Evolutionary conservation across 2,329 filamentous ascomycete genomes (phyloP).

Genomic region (Claviceps sp.): DNA sequence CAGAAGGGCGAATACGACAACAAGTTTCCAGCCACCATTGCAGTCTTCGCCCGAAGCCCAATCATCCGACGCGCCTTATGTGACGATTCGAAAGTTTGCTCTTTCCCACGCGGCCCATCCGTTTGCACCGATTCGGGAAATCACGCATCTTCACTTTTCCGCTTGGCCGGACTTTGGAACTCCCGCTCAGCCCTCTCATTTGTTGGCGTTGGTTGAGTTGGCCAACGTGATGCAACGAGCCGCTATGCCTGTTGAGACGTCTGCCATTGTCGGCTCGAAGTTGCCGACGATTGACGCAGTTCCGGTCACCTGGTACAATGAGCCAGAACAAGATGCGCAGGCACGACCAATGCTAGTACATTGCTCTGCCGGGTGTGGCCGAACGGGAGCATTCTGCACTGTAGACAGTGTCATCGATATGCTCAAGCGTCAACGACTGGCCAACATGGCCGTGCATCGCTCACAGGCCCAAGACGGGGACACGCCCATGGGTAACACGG

Average conservation of each 20-base stretch:
- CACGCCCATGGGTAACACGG: conserved; percentile 27
- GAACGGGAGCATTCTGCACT: conserved; percentile 92
- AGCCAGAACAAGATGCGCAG: conserved; percentile 40
- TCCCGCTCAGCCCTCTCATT: conserved; percentile 74
- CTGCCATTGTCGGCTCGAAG: conserved; percentile 20
- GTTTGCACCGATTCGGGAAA: conserved; percentile 76
- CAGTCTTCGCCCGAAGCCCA: conserved; percentile 14
- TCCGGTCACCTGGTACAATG: conserved; percentile 37
- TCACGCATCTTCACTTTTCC: conserved; percentile 88
- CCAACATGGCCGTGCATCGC: conserved; percentile 13
- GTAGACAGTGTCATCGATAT: conserved; percentile 94
- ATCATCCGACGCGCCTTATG: conserved; percentile 52
- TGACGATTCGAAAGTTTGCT: conserved; percentile 77
- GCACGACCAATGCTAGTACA: conserved; percentile 75
- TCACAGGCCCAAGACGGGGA: conserved; percentile 28
- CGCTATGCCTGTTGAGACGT: conserved; percentile 33
- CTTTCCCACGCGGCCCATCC: conserved; percentile 64
- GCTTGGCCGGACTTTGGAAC: conserved; percentile 97
- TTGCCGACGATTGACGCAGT: conserved; percentile 15
- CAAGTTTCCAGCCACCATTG: conserved; percentile 24
- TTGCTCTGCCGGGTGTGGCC: conserved; percentile 89
- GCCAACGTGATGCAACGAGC: conserved; percentile 60
- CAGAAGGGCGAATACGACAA: conserved; percentile 41
- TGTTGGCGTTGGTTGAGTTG: conserved; percentile 81
- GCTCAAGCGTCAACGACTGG: conserved; percentile 68